Evolutionary conservation across 805 yeast genomes (phyloP).

Genomic region (Lipomyces japonicus): DNA sequence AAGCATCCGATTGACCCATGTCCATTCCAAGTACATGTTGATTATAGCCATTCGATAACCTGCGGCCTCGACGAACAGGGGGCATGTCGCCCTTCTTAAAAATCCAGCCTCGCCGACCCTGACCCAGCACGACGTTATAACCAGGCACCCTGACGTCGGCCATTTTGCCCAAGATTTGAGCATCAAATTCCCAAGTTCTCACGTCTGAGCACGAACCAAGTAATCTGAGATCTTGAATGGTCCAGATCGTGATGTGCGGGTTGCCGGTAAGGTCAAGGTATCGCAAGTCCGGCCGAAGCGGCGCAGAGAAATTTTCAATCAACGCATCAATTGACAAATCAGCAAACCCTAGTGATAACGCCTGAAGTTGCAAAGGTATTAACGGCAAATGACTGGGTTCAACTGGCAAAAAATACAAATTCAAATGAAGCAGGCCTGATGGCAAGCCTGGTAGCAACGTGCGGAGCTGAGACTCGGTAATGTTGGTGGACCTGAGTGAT

Average conservation of each 20-base stretch:
- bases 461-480: constrained; percentile 48
- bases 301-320: constrained; percentile 28
- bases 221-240: constrained; percentile 48
- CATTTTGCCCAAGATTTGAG: constrained; percentile 32
- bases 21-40: constrained; percentile 31
- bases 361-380: constrained; percentile 33
- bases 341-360: constrained; percentile 37
- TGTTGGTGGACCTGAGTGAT: constrained; percentile 57
- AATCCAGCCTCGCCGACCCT: constrained; percentile 81
- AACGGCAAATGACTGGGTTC: constrained; percentile 38
- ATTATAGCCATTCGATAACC: constrained; percentile 20
- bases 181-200: constrained; percentile 56
- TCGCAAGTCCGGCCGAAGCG: constrained; percentile 39
- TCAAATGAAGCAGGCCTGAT: constrained; percentile 47
- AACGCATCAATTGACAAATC: constrained; percentile 32
- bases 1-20: constrained; percentile 30
- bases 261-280: constrained; percentile 67
- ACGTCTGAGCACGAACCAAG: constrained; percentile 49
- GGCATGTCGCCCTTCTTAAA: constrained; percentile 36
- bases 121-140: constrained; percentile 41
- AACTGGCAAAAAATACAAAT: constrained; percentile 64
- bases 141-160: constrained; percentile 36
- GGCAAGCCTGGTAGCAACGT: constrained; percentile 46
- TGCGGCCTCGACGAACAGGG: constrained; percentile 2
- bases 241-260: constrained; percentile 56